Evolutionary conservation across 2,329 filamentous ascomycete genomes (phyloP).

Genomic region (Pleoardoris graminearum): DNA sequence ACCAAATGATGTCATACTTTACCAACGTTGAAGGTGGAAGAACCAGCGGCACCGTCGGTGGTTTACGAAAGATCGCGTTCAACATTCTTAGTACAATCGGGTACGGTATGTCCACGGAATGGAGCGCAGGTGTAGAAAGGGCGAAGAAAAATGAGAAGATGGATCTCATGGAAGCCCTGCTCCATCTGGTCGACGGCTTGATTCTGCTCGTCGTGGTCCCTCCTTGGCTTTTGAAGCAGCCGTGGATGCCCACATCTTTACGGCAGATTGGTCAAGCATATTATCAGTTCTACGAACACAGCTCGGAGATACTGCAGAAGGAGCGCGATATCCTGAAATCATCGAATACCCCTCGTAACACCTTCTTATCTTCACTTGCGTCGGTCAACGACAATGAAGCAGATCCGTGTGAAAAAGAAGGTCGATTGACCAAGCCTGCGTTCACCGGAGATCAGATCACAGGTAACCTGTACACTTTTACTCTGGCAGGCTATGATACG

Average conservation of each 20-base stretch:
- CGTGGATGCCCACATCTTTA: neutral
- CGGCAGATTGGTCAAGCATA: constrained; percentile 1
- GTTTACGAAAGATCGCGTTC: constrained; percentile 7
- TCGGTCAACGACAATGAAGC: constrained; percentile 1
- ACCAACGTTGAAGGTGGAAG: neutral
- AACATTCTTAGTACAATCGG: constrained; percentile 2
- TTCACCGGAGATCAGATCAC: constrained; percentile 21
- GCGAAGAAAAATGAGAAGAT: neutral
- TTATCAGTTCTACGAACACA: constrained; percentile 3
- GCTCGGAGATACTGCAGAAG: neutral
- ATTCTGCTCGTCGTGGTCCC: neutral
- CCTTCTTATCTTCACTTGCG: constrained; percentile 3
- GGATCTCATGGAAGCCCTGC: constrained; percentile 3
- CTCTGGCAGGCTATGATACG: constrained; percentile 26
- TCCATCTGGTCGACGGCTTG: constrained; percentile 1
- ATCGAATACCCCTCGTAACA: neutral
- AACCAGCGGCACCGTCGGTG: constrained; percentile 2
- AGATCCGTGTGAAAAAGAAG: neutral
- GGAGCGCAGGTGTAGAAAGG: neutral
- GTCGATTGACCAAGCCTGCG: neutral
- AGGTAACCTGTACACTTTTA: constrained; percentile 28
- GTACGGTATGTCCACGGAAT: neutral
- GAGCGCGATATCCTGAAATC: neutral
- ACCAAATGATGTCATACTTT: constrained; percentile 2
- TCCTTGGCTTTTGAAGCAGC: constrained; percentile 1